Base-by-base conservation (phyloP, 1,139 yeast genomes). In the Pichia sp. region DNA sequence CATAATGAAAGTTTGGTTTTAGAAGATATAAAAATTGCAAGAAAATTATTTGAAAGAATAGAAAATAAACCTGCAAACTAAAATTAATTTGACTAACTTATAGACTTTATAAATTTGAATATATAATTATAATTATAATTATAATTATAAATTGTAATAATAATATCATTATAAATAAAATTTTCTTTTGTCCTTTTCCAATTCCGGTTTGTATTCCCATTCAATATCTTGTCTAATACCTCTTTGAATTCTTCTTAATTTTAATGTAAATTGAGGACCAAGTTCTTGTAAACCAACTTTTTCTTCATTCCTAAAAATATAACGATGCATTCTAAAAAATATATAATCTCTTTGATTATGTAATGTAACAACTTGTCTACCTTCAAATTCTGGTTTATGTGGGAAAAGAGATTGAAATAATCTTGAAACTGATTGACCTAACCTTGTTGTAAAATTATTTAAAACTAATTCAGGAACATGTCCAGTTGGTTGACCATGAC, bases 321-420 rank as follows among this genome's bases (percentile, higher is more conserved):
- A 92, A 59, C 98, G 77, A 62, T 92, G 98, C 67, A 97, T 80
- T 66, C 98, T 77, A 73, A 92, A 89, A 60, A 92, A 92, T 40
- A 92, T 86, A 62, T 76, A 94, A 64, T 92, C 98, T 69, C 98
- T 76, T 64, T 92, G 98, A 63, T 92, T 92, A 64, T 92, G 98
- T 61, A 92, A 68, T 1, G 98, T 92, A 35, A 92, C 84, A 42
- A 87, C 98, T 63, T 92, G 97, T 56, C 98, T 76, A 32, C 98
- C 98, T 64, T 85, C 84, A 56, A 94, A 76, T 61, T 92, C 97
- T 1, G 98, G 98, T 50, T 78, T 76, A 49, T 85, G 89, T 2
- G 98, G 98, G 67, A 90, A 87, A 30, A 94, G 71, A 2, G 96
- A 80, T 63, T 89, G 97, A 68, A 92, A 92, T 51, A 92, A 68